Conservation (phyloP, 2,329 filamentous ascomycete genomes). For the Colletotrichum sp. region DNA sequence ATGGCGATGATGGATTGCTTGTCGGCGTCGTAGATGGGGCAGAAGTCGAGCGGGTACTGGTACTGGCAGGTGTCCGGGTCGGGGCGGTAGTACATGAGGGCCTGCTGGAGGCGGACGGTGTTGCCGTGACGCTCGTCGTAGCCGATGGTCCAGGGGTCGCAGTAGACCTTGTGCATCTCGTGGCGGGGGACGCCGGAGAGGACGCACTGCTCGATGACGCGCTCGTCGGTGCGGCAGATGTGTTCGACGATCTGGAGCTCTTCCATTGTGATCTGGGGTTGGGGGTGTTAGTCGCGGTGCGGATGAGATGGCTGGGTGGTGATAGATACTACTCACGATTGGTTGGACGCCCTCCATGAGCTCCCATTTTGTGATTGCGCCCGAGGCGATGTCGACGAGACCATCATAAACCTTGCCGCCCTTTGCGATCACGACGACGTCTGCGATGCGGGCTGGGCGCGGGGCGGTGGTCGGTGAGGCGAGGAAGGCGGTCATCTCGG, state of each 20-base stretch:
- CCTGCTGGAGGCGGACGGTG: slow-evolving; percentile 82
- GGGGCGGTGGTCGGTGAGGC: slow-evolving; percentile 64
- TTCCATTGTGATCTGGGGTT: slow-evolving; percentile 80
- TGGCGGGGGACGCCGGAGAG: slow-evolving; percentile 80
- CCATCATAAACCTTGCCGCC: slow-evolving; percentile 85
- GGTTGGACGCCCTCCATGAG: slow-evolving; percentile 80
- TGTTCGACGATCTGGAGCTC: slow-evolving; percentile 83
- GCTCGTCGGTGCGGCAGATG: slow-evolving; percentile 76
- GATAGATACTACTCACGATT: slow-evolving; percentile 53
- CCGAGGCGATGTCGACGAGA: slow-evolving; percentile 73
- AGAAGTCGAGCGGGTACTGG: slow-evolving; percentile 90
- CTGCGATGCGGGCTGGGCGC: slow-evolving; percentile 75
- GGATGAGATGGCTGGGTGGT: not conserved
- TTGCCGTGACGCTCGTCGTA: slow-evolving; percentile 90
- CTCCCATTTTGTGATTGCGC: slow-evolving; percentile 76
- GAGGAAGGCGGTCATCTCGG: slow-evolving; percentile 82
- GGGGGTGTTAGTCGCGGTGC: not conserved
- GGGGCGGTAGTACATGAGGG: slow-evolving; percentile 93
- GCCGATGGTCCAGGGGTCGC: slow-evolving; percentile 95
- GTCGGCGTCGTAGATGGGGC: slow-evolving; percentile 86
- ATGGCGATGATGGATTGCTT: slow-evolving; percentile 82
- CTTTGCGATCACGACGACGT: slow-evolving; percentile 81
- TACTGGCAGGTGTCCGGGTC: slow-evolving; percentile 88
- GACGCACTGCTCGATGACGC: slow-evolving; percentile 89
- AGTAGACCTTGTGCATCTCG: slow-evolving; percentile 96